A percentile compares a stretch with the other conserved stretches of the same genome.
These are phyloP conservation scores for Russula foetens DNA, from an alignment of 768 basidiomycete genomes.

Conservation along the genomic window DNA sequence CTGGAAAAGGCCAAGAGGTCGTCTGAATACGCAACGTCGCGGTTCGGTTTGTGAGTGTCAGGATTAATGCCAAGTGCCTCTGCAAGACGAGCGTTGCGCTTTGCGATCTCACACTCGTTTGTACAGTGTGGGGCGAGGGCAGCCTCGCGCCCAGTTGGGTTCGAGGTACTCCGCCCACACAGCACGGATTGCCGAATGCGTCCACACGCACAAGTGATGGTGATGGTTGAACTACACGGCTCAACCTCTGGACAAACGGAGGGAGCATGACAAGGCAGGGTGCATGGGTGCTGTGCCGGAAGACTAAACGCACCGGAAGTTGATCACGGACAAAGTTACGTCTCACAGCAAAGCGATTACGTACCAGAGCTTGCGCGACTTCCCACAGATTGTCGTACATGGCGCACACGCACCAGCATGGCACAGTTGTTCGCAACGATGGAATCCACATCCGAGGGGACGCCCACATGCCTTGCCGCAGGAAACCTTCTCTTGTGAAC, in stretches of 20 bases:
- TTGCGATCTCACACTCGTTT: constrained; percentile 74
- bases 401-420: constrained; percentile 76
- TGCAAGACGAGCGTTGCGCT: constrained; percentile 82
- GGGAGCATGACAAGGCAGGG: constrained; percentile 80
- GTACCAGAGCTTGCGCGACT: constrained; percentile 77
- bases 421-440: constrained; percentile 76
- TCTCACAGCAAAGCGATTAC: constrained; percentile 22
- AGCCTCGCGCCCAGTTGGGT: constrained; percentile 37
- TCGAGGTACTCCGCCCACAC: constrained; percentile 55
- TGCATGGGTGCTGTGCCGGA: constrained; percentile 68
- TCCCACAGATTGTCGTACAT: constrained; percentile 76
- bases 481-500: constrained; percentile 78
- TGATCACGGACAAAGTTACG: not conserved
- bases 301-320: constrained; percentile 34
- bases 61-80: constrained; percentile 83
- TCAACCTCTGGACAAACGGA: constrained; percentile 72
- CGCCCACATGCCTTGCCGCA: constrained; percentile 82
- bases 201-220: constrained; percentile 75
- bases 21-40: constrained; percentile 45
- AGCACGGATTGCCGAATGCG: constrained; percentile 63
- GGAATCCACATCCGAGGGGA: constrained; percentile 80
- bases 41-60: constrained; percentile 34
- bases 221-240: constrained; percentile 63
- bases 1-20: constrained; percentile 57
- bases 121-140: constrained; percentile 58